Evolutionary conservation across 1,284 basidiomycete species (phyloP).

Genomic region (Ceratobasidium theobromae): DNA sequence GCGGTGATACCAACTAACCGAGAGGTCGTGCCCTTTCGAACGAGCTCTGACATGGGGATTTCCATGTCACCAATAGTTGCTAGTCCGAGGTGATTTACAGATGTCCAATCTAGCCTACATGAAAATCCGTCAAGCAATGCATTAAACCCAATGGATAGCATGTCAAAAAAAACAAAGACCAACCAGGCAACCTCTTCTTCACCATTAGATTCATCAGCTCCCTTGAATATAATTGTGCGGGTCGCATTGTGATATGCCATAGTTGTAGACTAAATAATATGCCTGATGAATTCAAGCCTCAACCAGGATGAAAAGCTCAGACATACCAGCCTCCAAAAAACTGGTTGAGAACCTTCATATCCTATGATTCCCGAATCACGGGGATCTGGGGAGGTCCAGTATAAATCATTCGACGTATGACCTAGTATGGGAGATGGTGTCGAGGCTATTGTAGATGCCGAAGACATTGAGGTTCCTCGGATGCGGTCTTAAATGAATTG

Average conservation of each 20-base stretch:
- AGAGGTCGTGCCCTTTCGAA: conserved; percentile 53
- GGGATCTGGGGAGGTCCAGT: conserved; percentile 63
- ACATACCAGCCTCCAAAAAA: conserved; percentile 50
- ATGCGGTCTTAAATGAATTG: not conserved
- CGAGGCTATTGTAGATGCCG: not conserved
- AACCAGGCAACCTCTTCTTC: conserved; percentile 31
- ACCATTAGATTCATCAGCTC: not conserved
- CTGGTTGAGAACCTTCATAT: conserved; percentile 58
- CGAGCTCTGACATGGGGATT: conserved; percentile 62
- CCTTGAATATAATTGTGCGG: conserved; percentile 18
- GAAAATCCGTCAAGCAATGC: not conserved
- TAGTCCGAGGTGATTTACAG: conserved; percentile 55
- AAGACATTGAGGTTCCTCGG: not conserved
- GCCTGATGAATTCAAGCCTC: not conserved
- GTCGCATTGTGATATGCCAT: conserved; percentile 31
- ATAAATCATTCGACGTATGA: conserved; percentile 51
- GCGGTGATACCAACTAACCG: conserved; percentile 47
- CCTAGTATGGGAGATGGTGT: not conserved
- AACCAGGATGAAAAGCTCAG: not conserved
- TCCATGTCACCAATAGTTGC: conserved; percentile 56
- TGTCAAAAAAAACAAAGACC: not conserved
- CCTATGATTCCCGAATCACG: conserved; percentile 64
- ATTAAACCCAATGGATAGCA: not conserved
- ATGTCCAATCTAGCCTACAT: conserved; percentile 56
- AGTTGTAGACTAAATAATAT: conserved; percentile 16